A percentile compares a stretch with the other conserved stretches of the same genome.
These are phyloP conservation scores for Globisporangium cederbergense DNA, from an alignment of 352 stramenopile genomes.

Conservation along the genomic window DNA sequence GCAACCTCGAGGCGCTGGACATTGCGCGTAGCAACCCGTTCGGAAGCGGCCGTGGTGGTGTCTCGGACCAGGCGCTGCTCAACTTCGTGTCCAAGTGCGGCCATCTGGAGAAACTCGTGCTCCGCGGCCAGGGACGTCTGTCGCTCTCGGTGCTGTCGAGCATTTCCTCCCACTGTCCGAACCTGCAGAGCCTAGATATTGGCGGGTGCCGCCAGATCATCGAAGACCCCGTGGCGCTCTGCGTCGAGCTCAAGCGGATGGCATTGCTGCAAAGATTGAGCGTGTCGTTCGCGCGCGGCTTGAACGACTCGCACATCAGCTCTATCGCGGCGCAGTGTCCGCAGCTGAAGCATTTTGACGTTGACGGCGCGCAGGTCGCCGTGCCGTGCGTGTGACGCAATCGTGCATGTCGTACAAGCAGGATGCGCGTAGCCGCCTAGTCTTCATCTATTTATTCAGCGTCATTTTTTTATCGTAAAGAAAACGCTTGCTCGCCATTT, in stretches of 20 bases:
- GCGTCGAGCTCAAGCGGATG: constrained; percentile 41
- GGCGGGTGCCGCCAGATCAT: constrained; percentile 57
- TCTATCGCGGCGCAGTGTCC: constrained; percentile 55
- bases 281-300: constrained; percentile 48
- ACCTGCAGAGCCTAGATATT: constrained; percentile 51
- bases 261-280: constrained; percentile 43
- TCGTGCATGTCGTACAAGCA: not conserved
- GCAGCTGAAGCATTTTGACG: constrained; percentile 52
- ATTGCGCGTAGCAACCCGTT: constrained; percentile 70
- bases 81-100: constrained; percentile 42
- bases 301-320: constrained; percentile 43
- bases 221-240: constrained; percentile 41
- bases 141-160: constrained; percentile 33
- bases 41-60: constrained; percentile 41
- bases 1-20: constrained; percentile 37
- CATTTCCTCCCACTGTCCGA: constrained; percentile 35
- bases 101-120: constrained; percentile 33
- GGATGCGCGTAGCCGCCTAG: not conserved
- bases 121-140: constrained; percentile 57
- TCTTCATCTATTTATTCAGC: not conserved
- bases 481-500: not conserved
- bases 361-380: constrained; percentile 35
- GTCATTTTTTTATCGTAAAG: not conserved
- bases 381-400: constrained; percentile 18
- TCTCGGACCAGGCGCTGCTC: constrained; percentile 43